Evolutionary conservation across 768 basidiomycete species (phyloP).

Genomic region (Sarcomyxa edulis): DNA sequence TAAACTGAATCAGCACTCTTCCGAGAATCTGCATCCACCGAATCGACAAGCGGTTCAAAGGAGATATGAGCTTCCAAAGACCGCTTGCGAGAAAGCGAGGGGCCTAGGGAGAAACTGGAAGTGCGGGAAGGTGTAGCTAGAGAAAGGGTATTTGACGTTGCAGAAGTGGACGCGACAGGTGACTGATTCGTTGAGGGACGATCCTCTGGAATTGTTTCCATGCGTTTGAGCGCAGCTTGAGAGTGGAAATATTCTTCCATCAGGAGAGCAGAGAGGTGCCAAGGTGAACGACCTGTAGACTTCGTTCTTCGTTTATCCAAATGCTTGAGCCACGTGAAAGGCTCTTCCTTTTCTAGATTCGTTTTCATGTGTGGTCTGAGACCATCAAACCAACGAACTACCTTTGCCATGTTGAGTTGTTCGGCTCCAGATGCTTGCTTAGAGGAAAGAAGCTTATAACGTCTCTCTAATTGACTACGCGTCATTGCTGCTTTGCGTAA

Average conservation of each 20-base stretch:
- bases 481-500: slow-evolving; percentile 60
- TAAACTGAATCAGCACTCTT: slow-evolving; percentile 36
- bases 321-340: slow-evolving; percentile 72
- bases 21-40: slow-evolving; percentile 38
- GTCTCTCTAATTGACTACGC: slow-evolving; percentile 57
- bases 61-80: slow-evolving; percentile 47
- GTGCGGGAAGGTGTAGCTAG: slow-evolving; percentile 19
- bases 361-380: slow-evolving; percentile 41
- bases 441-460: slow-evolving; percentile 52
- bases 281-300: slow-evolving; percentile 34
- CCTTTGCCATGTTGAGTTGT: slow-evolving; percentile 40
- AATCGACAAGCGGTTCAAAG: slow-evolving; percentile 52
- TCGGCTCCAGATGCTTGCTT: slow-evolving; percentile 23
- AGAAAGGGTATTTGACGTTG: slow-evolving; percentile 14
- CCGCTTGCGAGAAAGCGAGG: slow-evolving; percentile 30
- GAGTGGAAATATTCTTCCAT: slow-evolving; percentile 60
- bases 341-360: slow-evolving; percentile 61
- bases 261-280: slow-evolving; percentile 65
- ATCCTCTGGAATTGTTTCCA: slow-evolving; percentile 44
- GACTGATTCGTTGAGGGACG: slow-evolving; percentile 2
- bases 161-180: slow-evolving; percentile 10
- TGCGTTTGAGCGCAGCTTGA: slow-evolving; percentile 25
- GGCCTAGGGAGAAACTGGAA: slow-evolving; percentile 32
- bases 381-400: slow-evolving; percentile 56
- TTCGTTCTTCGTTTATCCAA: slow-evolving; percentile 39